phyloP scores from a whole-genome alignment of 1,139 yeast genomes.

The Candida smagusa region DNA sequence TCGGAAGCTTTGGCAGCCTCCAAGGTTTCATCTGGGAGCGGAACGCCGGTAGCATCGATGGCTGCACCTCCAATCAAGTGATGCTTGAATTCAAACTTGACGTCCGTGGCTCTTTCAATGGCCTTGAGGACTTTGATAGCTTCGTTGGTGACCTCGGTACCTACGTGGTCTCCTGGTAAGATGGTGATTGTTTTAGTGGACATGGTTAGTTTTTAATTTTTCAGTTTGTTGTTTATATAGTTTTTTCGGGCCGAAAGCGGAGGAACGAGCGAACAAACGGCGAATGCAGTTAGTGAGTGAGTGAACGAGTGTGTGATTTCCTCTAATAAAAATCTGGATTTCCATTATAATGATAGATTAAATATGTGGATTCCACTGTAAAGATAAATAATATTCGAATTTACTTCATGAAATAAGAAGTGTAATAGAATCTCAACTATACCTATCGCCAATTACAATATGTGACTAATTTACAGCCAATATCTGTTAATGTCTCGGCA shows the following conservation, averaged over 20 bases:
- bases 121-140: slow-evolving; percentile 88
- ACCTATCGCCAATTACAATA: no score
- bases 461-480: no score
- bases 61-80: slow-evolving; percentile 98
- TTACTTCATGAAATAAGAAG: no score
- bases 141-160: slow-evolving; percentile 83
- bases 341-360: no score
- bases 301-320: no score
- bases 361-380: no score
- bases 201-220: slow-evolving; percentile 5
- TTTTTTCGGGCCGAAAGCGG: background rate
- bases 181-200: slow-evolving; percentile 69
- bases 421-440: no score
- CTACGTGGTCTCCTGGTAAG: slow-evolving; percentile 96
- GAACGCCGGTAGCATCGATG: slow-evolving; percentile 92
- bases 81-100: slow-evolving; percentile 71
- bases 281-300: slow-evolving; percentile 1
- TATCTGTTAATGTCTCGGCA: no score
- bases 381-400: no score
- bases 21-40: slow-evolving; percentile 84
- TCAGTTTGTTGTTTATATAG: background rate
- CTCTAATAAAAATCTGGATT: no score
- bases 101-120: slow-evolving; percentile 56
- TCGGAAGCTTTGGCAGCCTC: slow-evolving; percentile 85
- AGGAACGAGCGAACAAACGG: slow-evolving; percentile 1